A percentile compares a stretch with the other conserved stretches of the same genome.
phyloP scores from a whole-genome alignment of 805 yeast genomes.

The Kodamaea kaohsiungensis region DNA sequence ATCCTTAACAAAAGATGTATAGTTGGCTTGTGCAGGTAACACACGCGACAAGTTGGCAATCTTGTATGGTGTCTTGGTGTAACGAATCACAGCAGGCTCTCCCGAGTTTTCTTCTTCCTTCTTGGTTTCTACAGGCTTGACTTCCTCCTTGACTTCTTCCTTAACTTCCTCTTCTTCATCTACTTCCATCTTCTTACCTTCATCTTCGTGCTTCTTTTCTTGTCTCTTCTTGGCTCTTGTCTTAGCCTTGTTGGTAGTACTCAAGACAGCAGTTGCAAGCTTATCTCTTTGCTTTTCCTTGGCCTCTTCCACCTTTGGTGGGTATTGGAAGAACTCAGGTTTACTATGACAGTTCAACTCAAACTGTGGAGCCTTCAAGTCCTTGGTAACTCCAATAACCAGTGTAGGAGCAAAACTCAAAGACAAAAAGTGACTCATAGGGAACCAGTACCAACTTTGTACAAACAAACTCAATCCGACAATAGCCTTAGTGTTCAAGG shows the following conservation, averaged over 20 bases:
- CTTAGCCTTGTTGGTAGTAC: constrained; percentile 92
- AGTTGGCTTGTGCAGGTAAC: constrained; percentile 83
- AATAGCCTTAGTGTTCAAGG: constrained; percentile 85
- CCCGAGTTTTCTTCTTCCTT: constrained; percentile 32
- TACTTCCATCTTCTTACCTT: constrained; percentile 39
- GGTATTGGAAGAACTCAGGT: constrained; percentile 80
- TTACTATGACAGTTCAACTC: constrained; percentile 79
- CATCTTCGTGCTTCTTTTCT: constrained; percentile 53
- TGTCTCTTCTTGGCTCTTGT: constrained; percentile 78
- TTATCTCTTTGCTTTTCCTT: constrained; percentile 84
- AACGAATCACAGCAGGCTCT: constrained; percentile 47
- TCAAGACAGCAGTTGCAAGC: constrained; percentile 87
- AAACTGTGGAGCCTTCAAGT: constrained; percentile 84
- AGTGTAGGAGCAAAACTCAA: constrained; percentile 92
- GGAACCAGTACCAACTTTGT: constrained; percentile 99
- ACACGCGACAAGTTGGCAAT: constrained; percentile 84
- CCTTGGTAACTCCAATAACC: constrained; percentile 76
- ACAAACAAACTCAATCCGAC: constrained; percentile 88
- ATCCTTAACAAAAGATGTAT: constrained; percentile 72
- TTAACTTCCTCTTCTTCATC: constrained; percentile 27
- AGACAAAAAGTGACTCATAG: constrained; percentile 88
- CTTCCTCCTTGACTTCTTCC: constrained; percentile 13
- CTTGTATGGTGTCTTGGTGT: constrained; percentile 65
- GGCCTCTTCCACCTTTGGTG: constrained; percentile 80
- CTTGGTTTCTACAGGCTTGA: constrained; percentile 11